Conservation (phyloP, 345 rosid genomes). For the Alliaria petiolata region DNA sequence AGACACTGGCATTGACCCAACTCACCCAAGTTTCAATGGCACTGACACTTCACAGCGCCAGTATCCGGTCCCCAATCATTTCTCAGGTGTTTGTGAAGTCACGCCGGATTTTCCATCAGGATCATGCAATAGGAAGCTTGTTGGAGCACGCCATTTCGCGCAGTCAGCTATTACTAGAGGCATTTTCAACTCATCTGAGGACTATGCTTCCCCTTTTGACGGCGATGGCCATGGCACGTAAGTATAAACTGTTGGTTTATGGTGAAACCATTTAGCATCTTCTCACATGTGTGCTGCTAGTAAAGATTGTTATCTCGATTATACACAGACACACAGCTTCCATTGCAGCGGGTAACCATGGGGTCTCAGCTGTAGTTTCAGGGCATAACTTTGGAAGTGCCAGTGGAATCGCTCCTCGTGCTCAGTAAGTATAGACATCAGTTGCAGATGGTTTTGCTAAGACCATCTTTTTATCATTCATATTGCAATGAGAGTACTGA, state of each 20-base stretch:
- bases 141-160: slow-evolving; percentile 95
- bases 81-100: slow-evolving; percentile 92
- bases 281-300: background rate
- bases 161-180: slow-evolving; percentile 97
- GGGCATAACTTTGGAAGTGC: slow-evolving; percentile 94
- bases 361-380: slow-evolving; percentile 75
- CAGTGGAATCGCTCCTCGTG: slow-evolving; percentile 98
- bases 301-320: slow-evolving; percentile 19
- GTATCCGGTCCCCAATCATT: slow-evolving; percentile 81
- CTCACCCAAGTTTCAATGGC: slow-evolving; percentile 67
- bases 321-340: slow-evolving; percentile 88
- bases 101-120: slow-evolving; percentile 95
- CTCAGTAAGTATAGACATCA: slow-evolving; percentile 55
- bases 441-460: background rate
- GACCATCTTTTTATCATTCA: no score
- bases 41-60: slow-evolving; percentile 54
- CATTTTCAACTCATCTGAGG: slow-evolving; percentile 78
- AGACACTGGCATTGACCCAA: slow-evolving; percentile 96
- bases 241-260: no score
- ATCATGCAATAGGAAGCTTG: slow-evolving; percentile 90
- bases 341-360: slow-evolving; percentile 97
- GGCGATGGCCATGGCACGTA: slow-evolving; percentile 99
- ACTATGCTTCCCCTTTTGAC: slow-evolving; percentile 91
- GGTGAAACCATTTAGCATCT: background rate
- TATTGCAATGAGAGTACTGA: slow-evolving; percentile 1